A percentile compares a stretch with the other conserved stretches of the same genome.
Conservation (phyloP, 805 yeast genomes). For the Schizosaccharomyces lindneri region DNA sequence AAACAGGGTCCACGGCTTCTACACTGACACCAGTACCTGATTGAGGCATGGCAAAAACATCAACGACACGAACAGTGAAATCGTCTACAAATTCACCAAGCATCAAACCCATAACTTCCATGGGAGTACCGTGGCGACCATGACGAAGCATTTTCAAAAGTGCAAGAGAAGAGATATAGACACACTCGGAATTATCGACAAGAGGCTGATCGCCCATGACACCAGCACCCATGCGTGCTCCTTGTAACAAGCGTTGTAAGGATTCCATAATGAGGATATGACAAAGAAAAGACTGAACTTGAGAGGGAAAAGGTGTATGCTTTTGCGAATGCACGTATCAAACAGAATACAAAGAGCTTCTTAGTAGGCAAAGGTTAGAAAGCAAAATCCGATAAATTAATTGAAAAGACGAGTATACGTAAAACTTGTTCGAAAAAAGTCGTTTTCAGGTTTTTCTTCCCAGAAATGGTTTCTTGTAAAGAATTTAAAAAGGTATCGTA, state of each 20-base stretch:
- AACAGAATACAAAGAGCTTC: too few species aligned
- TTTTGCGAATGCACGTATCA: too few species aligned
- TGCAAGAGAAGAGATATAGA: conserved; percentile 73
- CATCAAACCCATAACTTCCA: conserved; percentile 93
- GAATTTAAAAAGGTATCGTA: too few species aligned
- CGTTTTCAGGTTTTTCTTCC: too few species aligned
- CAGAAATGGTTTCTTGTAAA: too few species aligned
- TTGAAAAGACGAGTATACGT: too few species aligned
- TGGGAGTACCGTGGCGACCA: conserved; percentile 29
- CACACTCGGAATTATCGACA: conserved; percentile 3
- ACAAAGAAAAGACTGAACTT: too few species aligned
- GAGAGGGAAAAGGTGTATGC: too few species aligned
- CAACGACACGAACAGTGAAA: conserved; percentile 87
- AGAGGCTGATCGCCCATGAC: conserved; percentile 6
- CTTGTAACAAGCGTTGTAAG: background rate
- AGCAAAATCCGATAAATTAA: too few species aligned
- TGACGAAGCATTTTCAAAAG: conserved; percentile 89
- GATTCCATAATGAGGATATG: background rate
- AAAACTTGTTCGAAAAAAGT: too few species aligned
- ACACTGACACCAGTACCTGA: conserved; percentile 92
- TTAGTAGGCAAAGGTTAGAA: too few species aligned
- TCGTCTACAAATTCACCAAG: conserved; percentile 83
- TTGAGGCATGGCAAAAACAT: conserved; percentile 99
- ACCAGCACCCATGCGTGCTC: conserved; percentile 1
- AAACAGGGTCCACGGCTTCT: conserved; percentile 96